phyloP scores from a whole-genome alignment of 208 protist species.

The Trichomonas vaginalis region DNA sequence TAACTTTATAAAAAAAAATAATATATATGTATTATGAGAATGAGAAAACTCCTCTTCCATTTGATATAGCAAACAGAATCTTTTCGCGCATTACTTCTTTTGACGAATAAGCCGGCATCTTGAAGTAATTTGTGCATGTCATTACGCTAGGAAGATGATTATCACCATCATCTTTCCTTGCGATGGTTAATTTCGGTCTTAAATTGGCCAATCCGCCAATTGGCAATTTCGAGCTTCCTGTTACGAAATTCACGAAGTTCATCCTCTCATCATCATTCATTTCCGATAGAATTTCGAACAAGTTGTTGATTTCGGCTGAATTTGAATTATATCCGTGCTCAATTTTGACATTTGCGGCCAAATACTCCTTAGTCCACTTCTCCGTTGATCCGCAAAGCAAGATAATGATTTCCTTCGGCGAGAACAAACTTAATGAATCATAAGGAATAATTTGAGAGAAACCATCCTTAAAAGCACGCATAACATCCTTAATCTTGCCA shows the following conservation, averaged over 20 bases:
- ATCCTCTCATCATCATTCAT: not conserved
- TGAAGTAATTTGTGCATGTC: slow-evolving; percentile 16
- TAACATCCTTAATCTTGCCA: not conserved
- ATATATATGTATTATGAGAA: not conserved
- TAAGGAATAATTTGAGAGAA: not conserved
- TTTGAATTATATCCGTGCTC: not conserved
- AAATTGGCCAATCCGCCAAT: not conserved
- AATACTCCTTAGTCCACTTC: not conserved
- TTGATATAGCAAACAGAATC: not conserved
- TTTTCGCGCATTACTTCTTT: not conserved
- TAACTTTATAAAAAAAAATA: not conserved
- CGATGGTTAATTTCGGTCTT: not conserved
- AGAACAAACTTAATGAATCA: not conserved
- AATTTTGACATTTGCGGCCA: not conserved
- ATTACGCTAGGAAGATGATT: not conserved
- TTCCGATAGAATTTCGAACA: not conserved
- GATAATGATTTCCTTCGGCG: not conserved
- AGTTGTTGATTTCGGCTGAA: not conserved
- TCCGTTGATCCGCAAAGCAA: not conserved
- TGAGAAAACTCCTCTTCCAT: not conserved
- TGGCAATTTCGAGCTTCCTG: not conserved
- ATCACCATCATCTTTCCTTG: not conserved
- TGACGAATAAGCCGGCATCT: not conserved
- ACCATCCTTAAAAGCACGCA: not conserved
- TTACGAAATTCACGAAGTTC: not conserved